Percentiles rank a stretch among this genome's conserved stretches.
Conservation (phyloP, 805 yeast genomes). For the Metschnikowia lochheadii region DNA sequence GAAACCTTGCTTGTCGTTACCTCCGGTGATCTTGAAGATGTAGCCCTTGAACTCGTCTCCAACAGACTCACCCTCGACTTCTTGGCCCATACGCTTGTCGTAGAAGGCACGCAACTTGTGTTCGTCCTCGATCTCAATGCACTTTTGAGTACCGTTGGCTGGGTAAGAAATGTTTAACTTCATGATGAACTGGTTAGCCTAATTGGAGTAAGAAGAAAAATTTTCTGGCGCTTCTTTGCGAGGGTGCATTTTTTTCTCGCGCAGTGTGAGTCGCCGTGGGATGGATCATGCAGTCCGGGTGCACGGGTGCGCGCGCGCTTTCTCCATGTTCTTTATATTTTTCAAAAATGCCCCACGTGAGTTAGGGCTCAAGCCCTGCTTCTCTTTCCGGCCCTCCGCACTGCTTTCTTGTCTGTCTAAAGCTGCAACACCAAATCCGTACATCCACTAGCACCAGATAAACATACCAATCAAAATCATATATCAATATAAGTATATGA, state of each 20-base stretch:
- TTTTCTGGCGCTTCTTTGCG: slow-evolving; percentile 14
- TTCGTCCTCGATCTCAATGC: slow-evolving; percentile 97
- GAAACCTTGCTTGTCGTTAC: slow-evolving; percentile 99
- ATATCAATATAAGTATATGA: no score
- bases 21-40: slow-evolving; percentile 98
- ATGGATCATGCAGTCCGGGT: slow-evolving; percentile 7
- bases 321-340: not conserved
- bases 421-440: no score
- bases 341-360: slow-evolving; percentile 9
- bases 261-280: slow-evolving; percentile 1
- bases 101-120: slow-evolving; percentile 97
- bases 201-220: slow-evolving; percentile 23
- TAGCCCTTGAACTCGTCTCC: slow-evolving; percentile 99
- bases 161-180: slow-evolving; percentile 99
- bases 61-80: slow-evolving; percentile 96
- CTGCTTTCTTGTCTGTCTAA: not conserved
- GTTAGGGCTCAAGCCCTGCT: slow-evolving; percentile 16
- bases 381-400: not conserved
- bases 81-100: slow-evolving; percentile 99
- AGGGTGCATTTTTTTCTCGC: slow-evolving; percentile 13
- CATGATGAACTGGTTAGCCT: slow-evolving; percentile 39
- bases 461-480: no score
- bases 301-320: slow-evolving; percentile 2
- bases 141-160: slow-evolving; percentile 99
- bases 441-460: no score